Evolutionary conservation across 2,329 filamentous ascomycete species (phyloP).

Genomic region (Byssochlamys sp.): DNA sequence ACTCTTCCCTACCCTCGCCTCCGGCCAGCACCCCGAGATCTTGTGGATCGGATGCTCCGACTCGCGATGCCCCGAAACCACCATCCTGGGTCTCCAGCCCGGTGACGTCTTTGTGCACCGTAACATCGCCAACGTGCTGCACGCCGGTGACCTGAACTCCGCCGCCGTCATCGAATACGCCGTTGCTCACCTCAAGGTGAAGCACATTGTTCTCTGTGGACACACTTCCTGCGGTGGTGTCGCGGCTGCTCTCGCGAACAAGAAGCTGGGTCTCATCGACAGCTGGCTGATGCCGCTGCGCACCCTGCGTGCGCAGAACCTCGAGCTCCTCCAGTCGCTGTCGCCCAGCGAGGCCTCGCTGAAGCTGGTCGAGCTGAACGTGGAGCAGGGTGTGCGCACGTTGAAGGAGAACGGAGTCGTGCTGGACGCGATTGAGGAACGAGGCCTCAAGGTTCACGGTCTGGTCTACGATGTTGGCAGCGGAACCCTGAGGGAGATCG

Average conservation of each 20-base stretch:
- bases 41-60: constrained; percentile 84
- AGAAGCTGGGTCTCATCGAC: constrained; percentile 51
- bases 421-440: constrained; percentile 59
- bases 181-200: constrained; percentile 59
- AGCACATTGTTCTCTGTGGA: constrained; percentile 53
- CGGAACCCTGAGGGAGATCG: constrained; percentile 47
- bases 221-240: constrained; percentile 54
- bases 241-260: constrained; percentile 45
- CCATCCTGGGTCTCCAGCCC: constrained; percentile 65
- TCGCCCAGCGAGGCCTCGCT: constrained; percentile 42
- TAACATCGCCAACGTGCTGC: constrained; percentile 80
- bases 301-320: constrained; percentile 45
- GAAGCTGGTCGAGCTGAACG: constrained; percentile 67
- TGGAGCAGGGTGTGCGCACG: constrained; percentile 57
- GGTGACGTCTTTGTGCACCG: constrained; percentile 83
- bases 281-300: constrained; percentile 52
- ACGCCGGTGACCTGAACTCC: constrained; percentile 64
- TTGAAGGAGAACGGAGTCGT: constrained; percentile 61
- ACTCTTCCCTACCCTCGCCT: constrained; percentile 59
- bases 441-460: constrained; percentile 67
- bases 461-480: constrained; percentile 59
- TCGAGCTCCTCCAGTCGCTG: constrained; percentile 41
- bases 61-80: constrained; percentile 74
- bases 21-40: constrained; percentile 54
- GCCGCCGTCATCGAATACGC: constrained; percentile 71